Evolutionary conservation across 2,329 filamentous ascomycete species (phyloP), one percentile per base, ranked within the genome.

Genomic region (Teratosphaeria nubilosa): DNA sequence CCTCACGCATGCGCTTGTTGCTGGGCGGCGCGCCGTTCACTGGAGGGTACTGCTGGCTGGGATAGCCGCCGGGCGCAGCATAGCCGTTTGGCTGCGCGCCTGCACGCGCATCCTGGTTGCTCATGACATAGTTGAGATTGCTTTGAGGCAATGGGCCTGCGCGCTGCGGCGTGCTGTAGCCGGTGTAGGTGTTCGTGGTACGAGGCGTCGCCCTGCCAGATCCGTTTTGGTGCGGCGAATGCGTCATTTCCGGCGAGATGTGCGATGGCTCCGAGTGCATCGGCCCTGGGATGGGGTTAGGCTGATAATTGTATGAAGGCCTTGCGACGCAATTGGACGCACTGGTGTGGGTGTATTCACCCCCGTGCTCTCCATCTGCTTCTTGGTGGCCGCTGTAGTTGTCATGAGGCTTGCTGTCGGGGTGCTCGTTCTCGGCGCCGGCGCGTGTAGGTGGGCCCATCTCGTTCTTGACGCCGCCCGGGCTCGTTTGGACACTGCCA

Each of bases 61-160:
- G 75, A 16, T 83, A 78, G 63, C 91, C 90, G 10, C 82, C 82
- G 25, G 87, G 80, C 16, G 84, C 80, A 34, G 83, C 81, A 70
- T 95, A 95, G 51, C 67, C 69, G 53, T 70, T 70, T 10, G 64
- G 65, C 13, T 66, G 65, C 64, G 95, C 89, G 54, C 81, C 81
- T 22, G 80, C 75, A 37, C 71, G 69, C n/a, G 68, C 63, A 13
- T 83, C 74, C 2, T 55, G 25, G 70, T 89, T 90, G 71, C 87
- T 91, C 77, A 95, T 91, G 62, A 95, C 87, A 73, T 86, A 95
- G 79, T 95, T 95, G 55, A 96, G 78, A 70, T 85, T 95, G 77
- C 89, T 91, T 0, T 88, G 86, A 3, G 87, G 81, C 60, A 85
- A 79, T 51, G 78, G 76, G 58, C 80, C 77, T 9, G 82, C 78